These are phyloP conservation scores for Ogataea hybrid DNA, from an alignment of 1,139 yeast genomes.

Conservation along the genomic window DNA sequence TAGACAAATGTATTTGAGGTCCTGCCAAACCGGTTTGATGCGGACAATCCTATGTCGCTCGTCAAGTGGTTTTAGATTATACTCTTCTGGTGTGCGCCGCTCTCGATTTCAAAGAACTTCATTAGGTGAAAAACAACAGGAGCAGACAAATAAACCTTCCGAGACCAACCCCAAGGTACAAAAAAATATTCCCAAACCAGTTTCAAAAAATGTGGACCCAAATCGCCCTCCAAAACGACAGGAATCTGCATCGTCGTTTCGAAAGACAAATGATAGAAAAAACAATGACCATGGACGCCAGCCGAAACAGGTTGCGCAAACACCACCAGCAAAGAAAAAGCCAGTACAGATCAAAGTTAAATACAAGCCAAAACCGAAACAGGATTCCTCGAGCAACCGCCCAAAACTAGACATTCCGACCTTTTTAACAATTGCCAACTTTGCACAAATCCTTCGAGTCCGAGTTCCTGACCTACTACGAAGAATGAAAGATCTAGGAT, in stretches of 20 bases:
- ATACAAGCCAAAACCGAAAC: constrained; percentile 3
- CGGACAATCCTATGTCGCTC: too few species aligned
- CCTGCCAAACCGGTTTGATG: background rate
- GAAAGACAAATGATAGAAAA: too few species aligned
- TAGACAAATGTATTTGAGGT: constrained; percentile 1
- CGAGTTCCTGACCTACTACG: constrained; percentile 58
- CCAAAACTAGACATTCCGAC: constrained; percentile 58
- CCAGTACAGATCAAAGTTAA: background rate
- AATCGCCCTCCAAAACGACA: too few species aligned
- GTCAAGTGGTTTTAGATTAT: background rate
- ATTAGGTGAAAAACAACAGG: background rate
- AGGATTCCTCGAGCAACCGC: constrained; percentile 10
- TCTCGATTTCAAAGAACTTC: background rate
- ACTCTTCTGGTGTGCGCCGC: constrained; percentile 3
- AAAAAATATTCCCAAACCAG: too few species aligned
- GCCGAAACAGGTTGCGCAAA: too few species aligned
- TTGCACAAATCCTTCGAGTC: constrained; percentile 68
- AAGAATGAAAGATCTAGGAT: constrained; percentile 68
- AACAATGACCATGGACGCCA: too few species aligned
- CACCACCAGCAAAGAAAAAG: constrained; percentile 10
- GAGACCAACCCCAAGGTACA: background rate
- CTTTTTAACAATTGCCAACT: constrained; percentile 69
- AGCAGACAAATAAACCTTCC: background rate
- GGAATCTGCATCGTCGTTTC: too few species aligned
- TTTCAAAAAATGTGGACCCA: too few species aligned